Conservation (phyloP, 805 yeast species). For the Yamadazyma akitaensis region DNA sequence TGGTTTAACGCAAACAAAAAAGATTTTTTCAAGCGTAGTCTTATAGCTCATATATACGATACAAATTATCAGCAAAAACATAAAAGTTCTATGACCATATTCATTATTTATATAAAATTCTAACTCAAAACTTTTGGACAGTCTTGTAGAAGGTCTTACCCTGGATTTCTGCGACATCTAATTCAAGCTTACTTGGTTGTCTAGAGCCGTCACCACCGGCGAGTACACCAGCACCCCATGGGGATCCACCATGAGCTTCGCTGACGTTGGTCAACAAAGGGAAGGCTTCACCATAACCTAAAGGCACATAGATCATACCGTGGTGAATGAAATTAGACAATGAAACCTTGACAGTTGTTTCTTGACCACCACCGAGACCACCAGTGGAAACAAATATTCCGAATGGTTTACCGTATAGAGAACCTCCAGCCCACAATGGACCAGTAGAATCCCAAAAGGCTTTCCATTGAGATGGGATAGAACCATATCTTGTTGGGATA, state of each 20-base stretch:
- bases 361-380: slow-evolving; percentile 78
- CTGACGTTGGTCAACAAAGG: slow-evolving; percentile 51
- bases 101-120: not conserved
- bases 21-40: too few species aligned
- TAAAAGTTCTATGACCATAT: slow-evolving; percentile 40
- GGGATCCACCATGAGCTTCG: slow-evolving; percentile 75
- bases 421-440: slow-evolving; percentile 69
- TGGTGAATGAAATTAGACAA: slow-evolving; percentile 69
- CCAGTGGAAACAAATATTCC: slow-evolving; percentile 75
- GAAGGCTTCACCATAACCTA: slow-evolving; percentile 54
- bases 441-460: slow-evolving; percentile 81
- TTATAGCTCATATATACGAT: too few species aligned
- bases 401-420: slow-evolving; percentile 67
- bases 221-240: slow-evolving; percentile 84
- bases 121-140: slow-evolving; percentile 11
- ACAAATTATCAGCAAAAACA: too few species aligned
- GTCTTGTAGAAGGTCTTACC: slow-evolving; percentile 54
- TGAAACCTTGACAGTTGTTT: slow-evolving; percentile 57
- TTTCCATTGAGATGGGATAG: slow-evolving; percentile 73
- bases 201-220: slow-evolving; percentile 80
- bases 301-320: slow-evolving; percentile 74
- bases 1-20: too few species aligned
- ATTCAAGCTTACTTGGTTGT: slow-evolving; percentile 59
- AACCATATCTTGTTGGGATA: slow-evolving; percentile 78
- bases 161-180: slow-evolving; percentile 59